A percentile compares a stretch with the other conserved stretches of the same genome.
phyloP scores from a whole-genome alignment of 2,329 filamentous ascomycete species.

The Nigrospora sphaerica region DNA sequence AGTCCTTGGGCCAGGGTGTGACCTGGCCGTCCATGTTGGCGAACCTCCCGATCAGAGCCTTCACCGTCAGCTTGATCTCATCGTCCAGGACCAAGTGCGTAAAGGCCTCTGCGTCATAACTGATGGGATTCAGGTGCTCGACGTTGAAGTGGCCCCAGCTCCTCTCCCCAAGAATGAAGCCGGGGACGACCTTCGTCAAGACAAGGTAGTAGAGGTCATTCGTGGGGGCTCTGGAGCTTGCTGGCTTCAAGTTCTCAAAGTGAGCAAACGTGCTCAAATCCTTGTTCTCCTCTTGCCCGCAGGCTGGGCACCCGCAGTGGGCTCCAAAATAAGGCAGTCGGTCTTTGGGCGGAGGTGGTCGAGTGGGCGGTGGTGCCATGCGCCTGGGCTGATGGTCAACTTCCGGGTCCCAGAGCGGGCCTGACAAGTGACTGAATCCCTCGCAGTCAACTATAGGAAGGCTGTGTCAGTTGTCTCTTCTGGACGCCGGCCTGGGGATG shows the following conservation, averaged over 20 bases:
- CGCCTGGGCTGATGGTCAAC: background rate
- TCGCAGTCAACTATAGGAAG: slow-evolving; percentile 26
- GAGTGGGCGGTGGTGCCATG: background rate
- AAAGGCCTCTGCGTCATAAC: slow-evolving; percentile 43
- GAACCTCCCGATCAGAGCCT: slow-evolving; percentile 8
- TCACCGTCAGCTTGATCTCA: slow-evolving; percentile 43
- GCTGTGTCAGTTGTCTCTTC: too few relatives aligned
- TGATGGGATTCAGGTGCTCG: slow-evolving; percentile 34
- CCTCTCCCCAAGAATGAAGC: slow-evolving; percentile 36
- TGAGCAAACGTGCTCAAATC: slow-evolving; percentile 25
- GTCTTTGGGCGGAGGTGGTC: slow-evolving; percentile 18
- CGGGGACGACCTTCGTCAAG: slow-evolving; percentile 35
- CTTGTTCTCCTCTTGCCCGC: slow-evolving; percentile 14
- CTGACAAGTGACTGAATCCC: slow-evolving; percentile 26
- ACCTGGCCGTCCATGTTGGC: slow-evolving; percentile 24
- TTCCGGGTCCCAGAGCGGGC: too few relatives aligned
- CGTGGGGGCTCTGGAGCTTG: slow-evolving; percentile 24
- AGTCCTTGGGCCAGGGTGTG: slow-evolving; percentile 27
- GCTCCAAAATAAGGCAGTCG: slow-evolving; percentile 32
- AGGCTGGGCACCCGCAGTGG: slow-evolving; percentile 33
- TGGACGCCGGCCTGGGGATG: too few relatives aligned
- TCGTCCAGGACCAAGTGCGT: slow-evolving; percentile 39
- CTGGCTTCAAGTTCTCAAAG: slow-evolving; percentile 34
- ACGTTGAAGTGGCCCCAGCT: slow-evolving; percentile 40
- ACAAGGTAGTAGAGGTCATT: slow-evolving; percentile 37